Evolutionary conservation across 805 yeast genomes (phyloP), one percentile per base, ranked within the genome.

Genomic region (Yamadazyma kitorensis): DNA sequence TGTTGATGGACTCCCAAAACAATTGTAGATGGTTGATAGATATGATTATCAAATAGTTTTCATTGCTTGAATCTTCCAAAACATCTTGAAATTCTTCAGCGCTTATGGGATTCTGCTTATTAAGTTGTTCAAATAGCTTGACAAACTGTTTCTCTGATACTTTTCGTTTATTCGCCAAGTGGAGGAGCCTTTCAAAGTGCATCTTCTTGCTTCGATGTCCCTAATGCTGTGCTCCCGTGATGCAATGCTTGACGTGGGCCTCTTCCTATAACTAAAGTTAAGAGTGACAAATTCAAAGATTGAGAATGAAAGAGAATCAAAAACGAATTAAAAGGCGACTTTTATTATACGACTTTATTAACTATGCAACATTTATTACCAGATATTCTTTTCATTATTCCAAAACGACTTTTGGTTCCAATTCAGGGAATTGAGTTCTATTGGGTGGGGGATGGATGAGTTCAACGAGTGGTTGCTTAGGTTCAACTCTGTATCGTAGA

Each of bases 61-160:
- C 43, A 29, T 40, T 40, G 11, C 28, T 28, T 3, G 37, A 31
- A 21, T 53, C 39, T 24, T 56, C 59, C 10, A 63, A 41, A 4
- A 64, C 40, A 15, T 40, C 39, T n/a, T 53, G 44, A 20, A 49
- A 57, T 27, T 63, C 60, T 14, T 47, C 40, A 12, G 54, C 52
- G 5, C 44, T 25, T 6, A 61, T 42, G 3, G 51, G 37, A 2
- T 37, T 35, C 13, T 37, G 39, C 11, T 46, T 39, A 18, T 53
- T 50, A 17, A 64, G 44, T 39, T 62, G 66, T 26, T 47, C 44
- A 37, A 48, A 54, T 12, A 65, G 45, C 4, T 49, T 39, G 4
- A 48, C 39, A 38, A 65, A 64, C 11, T 48, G 47, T 32, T 48
- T 51, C 23, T 46, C 39, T 7, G 59, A 25, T 4, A 57, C 36